Evolutionary conservation across 495 filamentous ascomycete genomes (phyloP).

Genomic region (Aspergillus diversus): DNA sequence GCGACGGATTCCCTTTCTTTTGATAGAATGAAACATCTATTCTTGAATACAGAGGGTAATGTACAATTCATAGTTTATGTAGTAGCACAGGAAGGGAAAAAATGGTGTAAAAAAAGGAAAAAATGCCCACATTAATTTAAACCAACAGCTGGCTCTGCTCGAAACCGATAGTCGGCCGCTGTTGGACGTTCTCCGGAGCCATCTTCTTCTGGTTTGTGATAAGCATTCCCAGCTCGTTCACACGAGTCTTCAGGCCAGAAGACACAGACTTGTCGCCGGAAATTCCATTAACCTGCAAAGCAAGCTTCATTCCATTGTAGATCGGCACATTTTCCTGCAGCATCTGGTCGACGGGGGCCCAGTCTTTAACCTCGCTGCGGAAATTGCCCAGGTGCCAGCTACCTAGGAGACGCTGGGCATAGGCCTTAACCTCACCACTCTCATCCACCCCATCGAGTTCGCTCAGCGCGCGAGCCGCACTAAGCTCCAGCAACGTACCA

Average conservation of each 20-base stretch:
- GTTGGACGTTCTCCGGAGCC: constrained; percentile 24
- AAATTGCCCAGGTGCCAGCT: constrained; percentile 32
- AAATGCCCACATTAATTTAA: constrained; percentile 1
- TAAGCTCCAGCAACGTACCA: constrained; percentile 49
- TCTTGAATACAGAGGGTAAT: constrained; percentile 31
- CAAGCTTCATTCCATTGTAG: constrained; percentile 38
- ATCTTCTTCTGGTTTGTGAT: constrained; percentile 27
- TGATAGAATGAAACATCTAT: constrained; percentile 20
- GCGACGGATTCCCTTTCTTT: constrained; percentile 5
- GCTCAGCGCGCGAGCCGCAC: constrained; percentile 40
- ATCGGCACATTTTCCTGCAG: constrained; percentile 37
- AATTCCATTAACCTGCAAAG: constrained; percentile 27
- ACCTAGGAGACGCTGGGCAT: constrained; percentile 40
- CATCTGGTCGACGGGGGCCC: constrained; percentile 22
- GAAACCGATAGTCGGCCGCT: constrained; percentile 25
- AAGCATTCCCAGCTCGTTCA: constrained; percentile 25
- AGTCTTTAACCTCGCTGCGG: constrained; percentile 19
- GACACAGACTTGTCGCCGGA: constrained; percentile 17
- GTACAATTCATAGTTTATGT: constrained; percentile 27
- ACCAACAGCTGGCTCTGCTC: constrained; percentile 22
- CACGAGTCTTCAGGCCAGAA: constrained; percentile 24
- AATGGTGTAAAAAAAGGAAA: background rate
- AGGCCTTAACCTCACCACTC: constrained; percentile 37
- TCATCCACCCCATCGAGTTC: constrained; percentile 35
- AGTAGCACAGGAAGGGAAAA: background rate